Percentiles rank a stretch among this genome's conserved stretches.
Evolutionary conservation across 768 basidiomycete species (phyloP).

Genomic region (Suillus plorans): DNA sequence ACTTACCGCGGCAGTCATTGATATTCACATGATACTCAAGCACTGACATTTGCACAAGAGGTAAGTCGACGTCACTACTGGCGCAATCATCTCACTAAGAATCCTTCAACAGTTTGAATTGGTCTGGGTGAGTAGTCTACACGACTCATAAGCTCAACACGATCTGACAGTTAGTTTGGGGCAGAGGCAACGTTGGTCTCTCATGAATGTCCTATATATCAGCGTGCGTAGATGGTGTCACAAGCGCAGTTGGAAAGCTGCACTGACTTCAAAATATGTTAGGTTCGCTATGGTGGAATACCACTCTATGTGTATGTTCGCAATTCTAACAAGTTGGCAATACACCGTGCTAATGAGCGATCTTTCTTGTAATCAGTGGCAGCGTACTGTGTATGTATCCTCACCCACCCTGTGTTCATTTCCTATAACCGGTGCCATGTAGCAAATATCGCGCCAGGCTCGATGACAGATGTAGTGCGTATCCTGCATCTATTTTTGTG

Average conservation of each 20-base stretch:
- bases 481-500: neutral
- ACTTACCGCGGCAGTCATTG: neutral
- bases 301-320: neutral
- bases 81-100: neutral
- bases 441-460: neutral
- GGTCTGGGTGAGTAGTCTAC: neutral
- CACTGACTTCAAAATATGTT: neutral
- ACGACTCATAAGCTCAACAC: too few species aligned
- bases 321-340: neutral
- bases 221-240: neutral
- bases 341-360: neutral
- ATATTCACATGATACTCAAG: neutral
- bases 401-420: neutral
- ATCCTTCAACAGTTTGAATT: neutral
- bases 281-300: neutral
- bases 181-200: neutral
- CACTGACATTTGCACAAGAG: neutral
- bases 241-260: neutral
- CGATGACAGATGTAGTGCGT: neutral
- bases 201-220: neutral
- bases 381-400: neutral
- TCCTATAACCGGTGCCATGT: neutral
- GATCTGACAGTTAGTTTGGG: neutral
- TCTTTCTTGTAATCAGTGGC: neutral
- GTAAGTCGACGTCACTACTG: neutral